phyloP scores from a whole-genome alignment of 1,284 basidiomycete genomes.

The Sanghuangporus weigelae region DNA sequence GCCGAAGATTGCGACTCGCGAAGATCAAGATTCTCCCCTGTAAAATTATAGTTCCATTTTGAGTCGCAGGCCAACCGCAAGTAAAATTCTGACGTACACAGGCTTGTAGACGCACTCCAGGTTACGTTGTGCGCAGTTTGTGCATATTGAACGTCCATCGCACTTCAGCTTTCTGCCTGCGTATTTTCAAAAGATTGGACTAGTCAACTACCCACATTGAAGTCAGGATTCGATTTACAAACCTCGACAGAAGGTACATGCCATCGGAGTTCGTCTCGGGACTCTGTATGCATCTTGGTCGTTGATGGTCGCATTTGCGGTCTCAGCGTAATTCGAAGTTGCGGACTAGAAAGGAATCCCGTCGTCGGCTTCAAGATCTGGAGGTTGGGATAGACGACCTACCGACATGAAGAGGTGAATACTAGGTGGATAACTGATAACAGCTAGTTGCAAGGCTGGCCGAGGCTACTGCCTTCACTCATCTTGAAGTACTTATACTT shows the following conservation, averaged over 20 bases:
- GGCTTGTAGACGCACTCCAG: conserved; percentile 19
- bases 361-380: not conserved
- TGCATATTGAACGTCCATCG: conserved; percentile 19
- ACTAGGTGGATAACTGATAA: not conserved
- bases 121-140: conserved; percentile 17
- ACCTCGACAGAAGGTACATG: conserved; percentile 21
- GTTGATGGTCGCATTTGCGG: not conserved
- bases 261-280: conserved; percentile 20
- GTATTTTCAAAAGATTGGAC: not conserved
- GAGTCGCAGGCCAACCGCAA: not conserved
- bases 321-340: not conserved
- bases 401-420: not conserved
- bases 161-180: conserved; percentile 20
- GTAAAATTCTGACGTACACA: conserved; percentile 13
- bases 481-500: not conserved
- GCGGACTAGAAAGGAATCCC: not conserved
- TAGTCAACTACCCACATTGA: not conserved
- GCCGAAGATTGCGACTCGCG: not conserved
- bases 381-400: not conserved
- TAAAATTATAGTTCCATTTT: not conserved
- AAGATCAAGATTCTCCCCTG: not conserved
- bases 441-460: not conserved
- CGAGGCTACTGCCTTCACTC: not conserved
- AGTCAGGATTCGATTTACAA: not conserved
- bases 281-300: conserved; percentile 17